phyloP scores from a whole-genome alignment of 139 green algal genomes.

The Picochlorum sp. region DNA sequence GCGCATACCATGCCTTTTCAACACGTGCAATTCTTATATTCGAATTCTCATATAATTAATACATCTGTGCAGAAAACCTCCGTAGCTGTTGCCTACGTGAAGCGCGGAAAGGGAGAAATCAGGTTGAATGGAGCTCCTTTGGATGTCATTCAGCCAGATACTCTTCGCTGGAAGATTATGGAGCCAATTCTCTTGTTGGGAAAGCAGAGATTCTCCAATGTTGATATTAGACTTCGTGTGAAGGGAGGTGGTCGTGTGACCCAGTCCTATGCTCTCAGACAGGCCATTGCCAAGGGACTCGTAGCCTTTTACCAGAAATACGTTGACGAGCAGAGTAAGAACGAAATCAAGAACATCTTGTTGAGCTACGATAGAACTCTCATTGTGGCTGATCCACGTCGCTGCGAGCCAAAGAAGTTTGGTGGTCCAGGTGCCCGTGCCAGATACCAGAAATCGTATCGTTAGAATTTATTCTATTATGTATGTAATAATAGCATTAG shows the following conservation, averaged over 20 bases:
- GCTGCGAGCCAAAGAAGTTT: constrained; percentile 99
- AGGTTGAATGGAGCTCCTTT: constrained; percentile 92
- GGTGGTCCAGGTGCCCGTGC: constrained; percentile 89
- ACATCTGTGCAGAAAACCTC: constrained; percentile 83
- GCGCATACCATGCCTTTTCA: background rate
- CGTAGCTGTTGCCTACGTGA: constrained; percentile 90
- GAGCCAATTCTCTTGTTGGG: constrained; percentile 95
- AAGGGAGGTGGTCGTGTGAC: constrained; percentile 95
- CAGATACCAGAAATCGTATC: constrained; percentile 98
- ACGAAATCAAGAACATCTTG: constrained; percentile 95
- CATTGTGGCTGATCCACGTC: constrained; percentile 93
- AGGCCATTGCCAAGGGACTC: constrained; percentile 96
- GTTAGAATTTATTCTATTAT: constrained; percentile 54
- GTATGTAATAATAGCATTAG: constrained; percentile 8
- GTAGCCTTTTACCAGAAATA: constrained; percentile 99
- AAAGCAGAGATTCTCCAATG: constrained; percentile 75
- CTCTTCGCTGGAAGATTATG: constrained; percentile 87
- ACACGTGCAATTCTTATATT: background rate
- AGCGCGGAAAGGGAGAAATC: constrained; percentile 85
- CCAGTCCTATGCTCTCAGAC: constrained; percentile 90
- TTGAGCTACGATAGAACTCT: constrained; percentile 94
- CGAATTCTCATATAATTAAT: background rate
- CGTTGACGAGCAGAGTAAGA: constrained; percentile 97
- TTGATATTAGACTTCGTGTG: constrained; percentile 96
- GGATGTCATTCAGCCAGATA: constrained; percentile 93